A percentile compares a stretch with the other conserved stretches of the same genome.
These are phyloP conservation scores for Aspergillus oerlinghausenensis DNA, from an alignment of 2,329 filamentous ascomycete species.

Conservation along the genomic window DNA sequence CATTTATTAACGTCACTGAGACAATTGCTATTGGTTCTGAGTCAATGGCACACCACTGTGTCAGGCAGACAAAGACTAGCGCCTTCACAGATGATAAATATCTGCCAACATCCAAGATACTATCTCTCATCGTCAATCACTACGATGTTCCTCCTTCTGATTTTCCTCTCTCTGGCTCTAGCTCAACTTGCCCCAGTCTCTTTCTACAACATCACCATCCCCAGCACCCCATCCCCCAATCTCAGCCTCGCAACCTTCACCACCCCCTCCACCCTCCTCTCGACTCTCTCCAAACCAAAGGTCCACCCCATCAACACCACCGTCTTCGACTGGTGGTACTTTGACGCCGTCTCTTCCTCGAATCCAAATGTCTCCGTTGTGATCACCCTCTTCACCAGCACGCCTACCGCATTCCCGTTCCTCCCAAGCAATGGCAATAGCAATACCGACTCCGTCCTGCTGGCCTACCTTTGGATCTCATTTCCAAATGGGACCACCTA, in stretches of 20 bases:
- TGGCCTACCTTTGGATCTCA: constrained; percentile 23
- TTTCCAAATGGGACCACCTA: constrained; percentile 18
- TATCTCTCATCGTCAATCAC: background rate
- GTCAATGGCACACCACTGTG: no score
- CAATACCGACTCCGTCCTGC: constrained; percentile 14
- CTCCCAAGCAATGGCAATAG: background rate
- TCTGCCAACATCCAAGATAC: no score
- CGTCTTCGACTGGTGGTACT: constrained; percentile 41
- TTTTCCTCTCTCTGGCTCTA: background rate
- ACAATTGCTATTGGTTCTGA: no score
- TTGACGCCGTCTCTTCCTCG: constrained; percentile 31
- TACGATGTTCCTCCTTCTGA: background rate
- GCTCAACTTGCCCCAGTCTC: background rate
- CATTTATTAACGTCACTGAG: no score
- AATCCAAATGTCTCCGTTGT: constrained; percentile 23
- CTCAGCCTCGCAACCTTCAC: constrained; percentile 4
- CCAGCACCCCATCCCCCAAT: background rate
- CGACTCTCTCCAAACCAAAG: constrained; percentile 24
- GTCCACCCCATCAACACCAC: constrained; percentile 23
- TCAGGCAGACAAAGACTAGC: no score
- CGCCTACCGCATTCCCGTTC: constrained; percentile 35
- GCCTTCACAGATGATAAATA: no score
- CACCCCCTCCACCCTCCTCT: background rate
- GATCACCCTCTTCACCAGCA: constrained; percentile 30
- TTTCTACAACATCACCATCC: constrained; percentile 4